Evolutionary conservation across 2,329 filamentous ascomycete species (phyloP).

Genomic region (Penicillium aurantiogriseum): DNA sequence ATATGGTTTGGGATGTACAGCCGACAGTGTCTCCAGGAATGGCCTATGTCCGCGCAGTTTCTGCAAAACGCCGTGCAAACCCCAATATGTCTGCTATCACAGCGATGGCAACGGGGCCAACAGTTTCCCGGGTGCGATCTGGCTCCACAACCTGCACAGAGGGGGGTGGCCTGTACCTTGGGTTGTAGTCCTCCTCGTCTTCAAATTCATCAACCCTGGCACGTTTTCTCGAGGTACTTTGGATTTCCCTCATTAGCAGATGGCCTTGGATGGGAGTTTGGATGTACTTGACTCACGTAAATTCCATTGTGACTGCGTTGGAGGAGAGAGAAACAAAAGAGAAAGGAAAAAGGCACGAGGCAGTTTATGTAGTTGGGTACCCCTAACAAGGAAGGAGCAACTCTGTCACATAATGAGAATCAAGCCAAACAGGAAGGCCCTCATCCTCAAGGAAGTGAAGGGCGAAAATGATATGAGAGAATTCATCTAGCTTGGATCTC

Average conservation of each 20-base stretch:
- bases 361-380: neutral
- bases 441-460: too few species aligned
- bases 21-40: neutral
- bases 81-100: neutral
- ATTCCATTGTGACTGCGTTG: neutral
- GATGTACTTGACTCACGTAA: neutral
- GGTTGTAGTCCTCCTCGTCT: neutral
- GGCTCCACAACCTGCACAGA: neutral
- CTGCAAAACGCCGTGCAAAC: neutral
- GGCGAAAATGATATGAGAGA: neutral
- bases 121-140: neutral
- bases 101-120: neutral
- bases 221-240: neutral
- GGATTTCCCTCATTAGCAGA: neutral
- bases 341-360: neutral
- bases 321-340: neutral
- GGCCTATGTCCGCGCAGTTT: neutral
- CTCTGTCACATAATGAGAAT: neutral
- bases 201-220: neutral
- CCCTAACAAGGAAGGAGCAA: neutral
- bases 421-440: neutral
- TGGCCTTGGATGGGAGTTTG: neutral
- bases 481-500: neutral
- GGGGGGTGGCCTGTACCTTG: neutral
- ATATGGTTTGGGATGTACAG: neutral